A percentile compares a stretch with the other conserved stretches of the same genome.
phyloP scores from a whole-genome alignment of 106 monocot genomes.

The Dendrobium officinale region DNA sequence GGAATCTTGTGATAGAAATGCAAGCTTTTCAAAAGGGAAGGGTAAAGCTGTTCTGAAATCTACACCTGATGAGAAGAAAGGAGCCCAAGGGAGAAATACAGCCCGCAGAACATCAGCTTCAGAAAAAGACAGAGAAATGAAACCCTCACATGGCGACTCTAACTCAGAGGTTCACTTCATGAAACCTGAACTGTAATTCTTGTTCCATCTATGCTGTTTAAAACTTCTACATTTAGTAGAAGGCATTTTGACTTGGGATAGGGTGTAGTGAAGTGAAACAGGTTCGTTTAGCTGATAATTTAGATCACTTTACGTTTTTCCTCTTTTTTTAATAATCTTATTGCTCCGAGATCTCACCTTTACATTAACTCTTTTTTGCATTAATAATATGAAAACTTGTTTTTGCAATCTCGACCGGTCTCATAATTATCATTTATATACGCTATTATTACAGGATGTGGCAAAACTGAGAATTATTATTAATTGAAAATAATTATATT shows the following conservation, averaged over 20 bases:
- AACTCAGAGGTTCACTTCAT: constrained; percentile 61
- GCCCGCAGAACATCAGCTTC: constrained; percentile 56
- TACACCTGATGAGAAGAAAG: constrained; percentile 46
- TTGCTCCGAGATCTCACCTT: neutral
- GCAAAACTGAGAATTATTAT: no score
- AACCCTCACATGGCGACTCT: constrained; percentile 44
- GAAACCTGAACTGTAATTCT: neutral
- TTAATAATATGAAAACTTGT: neutral
- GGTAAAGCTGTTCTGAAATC: constrained; percentile 84
- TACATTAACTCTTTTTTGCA: neutral
- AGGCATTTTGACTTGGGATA: neutral
- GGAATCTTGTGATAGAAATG: constrained; percentile 43
- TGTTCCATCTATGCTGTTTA: neutral
- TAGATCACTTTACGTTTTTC: neutral
- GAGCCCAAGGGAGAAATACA: constrained; percentile 72
- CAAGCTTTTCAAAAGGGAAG: constrained; percentile 70
- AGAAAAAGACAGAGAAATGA: constrained; percentile 61
- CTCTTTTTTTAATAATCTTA: neutral
- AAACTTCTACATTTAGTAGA: neutral
- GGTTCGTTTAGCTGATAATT: neutral
- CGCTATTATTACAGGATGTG: no score
- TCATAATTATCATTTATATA: no score
- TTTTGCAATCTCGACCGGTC: neutral
- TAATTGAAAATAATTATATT: no score
- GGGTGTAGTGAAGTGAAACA: neutral